phyloP scores from a whole-genome alignment of 2,329 filamentous ascomycete species.

The Trichoderma polysporum region DNA sequence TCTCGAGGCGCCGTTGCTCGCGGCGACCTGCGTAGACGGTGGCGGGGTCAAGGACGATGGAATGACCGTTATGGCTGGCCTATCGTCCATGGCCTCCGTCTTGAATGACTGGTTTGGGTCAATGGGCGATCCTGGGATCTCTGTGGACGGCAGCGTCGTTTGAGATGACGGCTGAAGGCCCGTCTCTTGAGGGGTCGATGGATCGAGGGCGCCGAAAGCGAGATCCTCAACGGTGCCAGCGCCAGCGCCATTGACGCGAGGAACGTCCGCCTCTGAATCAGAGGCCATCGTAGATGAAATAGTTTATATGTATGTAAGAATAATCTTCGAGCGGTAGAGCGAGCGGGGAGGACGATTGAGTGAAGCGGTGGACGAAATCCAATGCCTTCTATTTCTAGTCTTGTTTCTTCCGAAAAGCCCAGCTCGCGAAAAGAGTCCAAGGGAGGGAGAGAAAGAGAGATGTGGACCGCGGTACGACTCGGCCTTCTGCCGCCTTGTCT shows the following conservation, averaged over 20 bases:
- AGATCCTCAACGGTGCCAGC: conserved; percentile 34
- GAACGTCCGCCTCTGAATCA: conserved; percentile 36
- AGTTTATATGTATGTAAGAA: too few relatives aligned
- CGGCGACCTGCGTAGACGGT: conserved; percentile 52
- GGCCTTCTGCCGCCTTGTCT: background rate
- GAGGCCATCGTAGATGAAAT: conserved; percentile 30
- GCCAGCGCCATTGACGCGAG: conserved; percentile 29
- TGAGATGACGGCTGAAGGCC: conserved; percentile 44
- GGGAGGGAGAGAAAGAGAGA: conserved; percentile 1
- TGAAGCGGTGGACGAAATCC: background rate
- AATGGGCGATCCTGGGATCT: conserved; percentile 53
- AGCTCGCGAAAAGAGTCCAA: conserved; percentile 4
- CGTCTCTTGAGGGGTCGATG: conserved; percentile 34
- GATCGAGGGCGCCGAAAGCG: conserved; percentile 36
- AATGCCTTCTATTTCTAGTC: background rate
- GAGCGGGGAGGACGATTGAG: background rate
- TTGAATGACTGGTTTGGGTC: conserved; percentile 51
- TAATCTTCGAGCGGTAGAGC: background rate
- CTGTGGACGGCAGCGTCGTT: conserved; percentile 58
- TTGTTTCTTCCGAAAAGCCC: background rate
- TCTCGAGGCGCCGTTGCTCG: conserved; percentile 30
- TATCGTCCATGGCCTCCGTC: conserved; percentile 51
- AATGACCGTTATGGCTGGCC: conserved; percentile 46
- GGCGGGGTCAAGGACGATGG: conserved; percentile 60
- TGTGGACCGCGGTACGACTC: conserved; percentile 14